Base-by-base conservation (phyloP, 2,329 filamentous ascomycete genomes). In the Torrubiella hemipterigena region DNA sequence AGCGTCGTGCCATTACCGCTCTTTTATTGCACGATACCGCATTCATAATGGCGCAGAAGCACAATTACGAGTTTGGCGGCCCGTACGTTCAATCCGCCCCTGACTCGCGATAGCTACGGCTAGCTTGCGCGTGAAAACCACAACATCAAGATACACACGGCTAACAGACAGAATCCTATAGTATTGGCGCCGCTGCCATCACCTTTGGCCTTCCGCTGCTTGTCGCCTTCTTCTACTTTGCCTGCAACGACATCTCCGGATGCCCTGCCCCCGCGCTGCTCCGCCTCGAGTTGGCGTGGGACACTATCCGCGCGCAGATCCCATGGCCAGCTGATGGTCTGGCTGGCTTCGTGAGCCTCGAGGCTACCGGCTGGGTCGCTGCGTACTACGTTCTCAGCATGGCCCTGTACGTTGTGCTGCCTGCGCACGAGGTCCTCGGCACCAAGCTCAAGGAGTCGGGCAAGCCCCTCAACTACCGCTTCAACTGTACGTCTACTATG, bases 231-330 rank as follows among this genome's bases (percentile, higher is more conserved):
- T 76, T 85, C 44, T 70, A 75, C 30, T 86, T 93, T 46, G 63
- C 81, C 44, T 93, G 86, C 67, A 94, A 94, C 55, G 85, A 94
- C 50, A 63, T 87, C 33, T 76, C 81, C 5, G 87, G 87, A 34
- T 94, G 87, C 46, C 87, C 87, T 27, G 77, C 81, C 0, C 83
- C 85, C 2, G 81, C 79, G 1, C 64, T 85, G 5, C 66, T 91
- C 14, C 64, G 68, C 35, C 84, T 79, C 7, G 72, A 67, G 23
- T 58, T 93, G 40, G 73, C 73, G 15, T 63, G 82, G 32, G 69
- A 77, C 13, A 69, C 69, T 42, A 60, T 93, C 45, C 85, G 82
- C 57, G 48, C 59, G 30, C 82, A 93, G 44, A 72, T 81, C 23
- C 82, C 80, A 35, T 93, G 85, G 82, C 78, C 77, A 0, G 54